Evolutionary conservation across 2,329 filamentous ascomycete genomes (phyloP).

Genomic region (Xylaria sp.): DNA sequence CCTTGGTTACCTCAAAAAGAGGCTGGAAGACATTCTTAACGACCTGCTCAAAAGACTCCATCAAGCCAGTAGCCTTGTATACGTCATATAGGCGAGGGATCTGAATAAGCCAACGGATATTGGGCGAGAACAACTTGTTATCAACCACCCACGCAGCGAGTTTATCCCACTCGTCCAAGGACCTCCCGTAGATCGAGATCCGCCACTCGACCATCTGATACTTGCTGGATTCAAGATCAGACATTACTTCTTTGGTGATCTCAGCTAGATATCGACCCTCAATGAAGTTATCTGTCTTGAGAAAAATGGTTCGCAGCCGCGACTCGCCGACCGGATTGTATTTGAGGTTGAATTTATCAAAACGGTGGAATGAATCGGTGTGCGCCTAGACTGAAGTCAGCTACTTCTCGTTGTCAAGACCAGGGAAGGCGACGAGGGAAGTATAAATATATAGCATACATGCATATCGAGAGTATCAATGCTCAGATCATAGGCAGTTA

Average conservation of each 20-base stretch:
- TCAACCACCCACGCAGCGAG: constrained; percentile 96
- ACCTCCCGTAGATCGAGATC: constrained; percentile 93
- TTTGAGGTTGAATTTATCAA: constrained; percentile 99
- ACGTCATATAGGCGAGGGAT: constrained; percentile 94
- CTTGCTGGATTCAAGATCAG: constrained; percentile 96
- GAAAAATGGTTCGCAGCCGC: constrained; percentile 91
- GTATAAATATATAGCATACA: constrained; percentile 51
- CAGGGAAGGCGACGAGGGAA: constrained; percentile 24
- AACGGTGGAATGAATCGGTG: constrained; percentile 96
- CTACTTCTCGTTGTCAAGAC: constrained; percentile 4
- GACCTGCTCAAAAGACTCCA: constrained; percentile 89
- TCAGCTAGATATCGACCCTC: constrained; percentile 94
- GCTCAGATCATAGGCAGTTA: constrained; percentile 95
- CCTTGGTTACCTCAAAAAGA: constrained; percentile 88
- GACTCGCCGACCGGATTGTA: constrained; percentile 98
- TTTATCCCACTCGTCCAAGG: constrained; percentile 95
- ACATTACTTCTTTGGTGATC: constrained; percentile 97
- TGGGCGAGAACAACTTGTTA: constrained; percentile 97
- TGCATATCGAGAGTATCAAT: constrained; percentile 99
- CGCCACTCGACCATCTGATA: constrained; percentile 99
- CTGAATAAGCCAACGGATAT: constrained; percentile 96
- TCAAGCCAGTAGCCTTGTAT: constrained; percentile 85
- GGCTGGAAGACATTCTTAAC: constrained; percentile 91
- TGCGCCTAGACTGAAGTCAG: constrained; percentile 65
- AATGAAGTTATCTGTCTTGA: constrained; percentile 98